These are phyloP conservation scores for Bryopsis sp. DNA, from an alignment of 139 green algal species.

Conservation along the genomic window DNA sequence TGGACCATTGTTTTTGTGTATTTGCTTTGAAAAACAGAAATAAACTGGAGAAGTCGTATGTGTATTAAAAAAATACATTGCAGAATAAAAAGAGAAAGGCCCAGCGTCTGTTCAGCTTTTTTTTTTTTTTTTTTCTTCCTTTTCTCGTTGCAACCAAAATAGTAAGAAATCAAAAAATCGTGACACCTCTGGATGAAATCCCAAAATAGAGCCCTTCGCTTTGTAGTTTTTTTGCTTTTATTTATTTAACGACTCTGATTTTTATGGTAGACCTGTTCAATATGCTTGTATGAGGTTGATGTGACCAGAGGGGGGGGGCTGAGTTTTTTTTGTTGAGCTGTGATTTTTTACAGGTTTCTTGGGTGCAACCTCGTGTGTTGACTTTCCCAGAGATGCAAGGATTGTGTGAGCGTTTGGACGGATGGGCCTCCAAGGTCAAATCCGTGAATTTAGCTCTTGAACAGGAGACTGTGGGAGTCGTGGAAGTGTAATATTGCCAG, in stretches of 20 bases:
- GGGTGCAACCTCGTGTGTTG: constrained; percentile 87
- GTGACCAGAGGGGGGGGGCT: constrained; percentile 14
- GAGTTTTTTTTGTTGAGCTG: constrained; percentile 37
- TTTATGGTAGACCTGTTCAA: constrained; percentile 5
- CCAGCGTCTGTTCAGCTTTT: too few species aligned
- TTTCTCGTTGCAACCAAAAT: too few species aligned
- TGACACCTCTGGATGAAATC: too few species aligned
- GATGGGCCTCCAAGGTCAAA: constrained; percentile 79
- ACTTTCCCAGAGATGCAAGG: constrained; percentile 50
- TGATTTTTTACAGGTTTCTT: constrained; percentile 62
- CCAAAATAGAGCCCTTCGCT: too few species aligned
- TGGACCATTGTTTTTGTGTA: constrained; percentile 4
- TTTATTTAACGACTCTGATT: too few species aligned
- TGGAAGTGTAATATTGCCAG: constrained; percentile 21
- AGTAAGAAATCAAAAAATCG: too few species aligned
- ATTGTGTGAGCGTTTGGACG: constrained; percentile 61
- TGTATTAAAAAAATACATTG: too few species aligned
- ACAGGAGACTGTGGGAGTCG: constrained; percentile 53
- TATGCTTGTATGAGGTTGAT: not conserved
- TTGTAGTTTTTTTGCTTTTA: too few species aligned
- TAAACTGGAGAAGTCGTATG: too few species aligned
- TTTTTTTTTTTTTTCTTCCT: too few species aligned
- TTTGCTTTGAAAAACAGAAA: not conserved
- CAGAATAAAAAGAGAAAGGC: too few species aligned
- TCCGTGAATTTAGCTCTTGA: constrained; percentile 44